These are phyloP conservation scores for Lathyrus tuberosus DNA, from an alignment of 306 rosid species.

Conservation along the genomic window DNA sequence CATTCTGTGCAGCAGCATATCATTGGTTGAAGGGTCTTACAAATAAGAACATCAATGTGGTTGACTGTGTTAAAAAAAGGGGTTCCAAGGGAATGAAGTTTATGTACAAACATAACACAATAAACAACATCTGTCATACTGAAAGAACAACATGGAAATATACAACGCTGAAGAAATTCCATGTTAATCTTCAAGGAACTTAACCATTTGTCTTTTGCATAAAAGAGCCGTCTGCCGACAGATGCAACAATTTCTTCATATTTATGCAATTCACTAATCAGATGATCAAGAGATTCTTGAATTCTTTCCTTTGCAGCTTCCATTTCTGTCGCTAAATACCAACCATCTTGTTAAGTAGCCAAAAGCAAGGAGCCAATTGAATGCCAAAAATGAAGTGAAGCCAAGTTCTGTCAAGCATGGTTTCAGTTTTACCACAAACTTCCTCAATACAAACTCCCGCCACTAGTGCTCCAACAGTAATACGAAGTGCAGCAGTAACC, in stretches of 20 bases:
- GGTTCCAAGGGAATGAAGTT: constrained; percentile 96
- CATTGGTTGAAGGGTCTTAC: constrained; percentile 98
- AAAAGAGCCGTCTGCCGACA: constrained; percentile 79
- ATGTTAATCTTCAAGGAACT: constrained; percentile 93
- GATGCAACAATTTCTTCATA: constrained; percentile 93
- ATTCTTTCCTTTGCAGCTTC: constrained; percentile 99
- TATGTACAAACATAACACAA: constrained; percentile 96
- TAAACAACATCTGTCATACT: constrained; percentile 99
- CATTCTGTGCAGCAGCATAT: constrained; percentile 99
- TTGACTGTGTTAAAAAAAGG: constrained; percentile 97
- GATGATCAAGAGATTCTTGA: constrained; percentile 91
- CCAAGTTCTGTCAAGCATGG: too few species aligned
- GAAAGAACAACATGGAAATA: constrained; percentile 98
- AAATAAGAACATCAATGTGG: constrained; percentile 93
- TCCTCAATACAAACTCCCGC: too few species aligned
- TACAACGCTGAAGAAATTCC: constrained; percentile 99
- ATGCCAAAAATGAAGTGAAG: too few species aligned
- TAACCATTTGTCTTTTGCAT: constrained; percentile 94
- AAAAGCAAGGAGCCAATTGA: too few species aligned
- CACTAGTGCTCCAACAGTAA: too few species aligned
- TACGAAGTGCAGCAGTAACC: too few species aligned
- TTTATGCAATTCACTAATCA: constrained; percentile 71
- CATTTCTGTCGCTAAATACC: too few species aligned
- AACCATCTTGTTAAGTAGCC: too few species aligned
- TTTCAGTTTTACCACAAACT: too few species aligned